phyloP scores from a whole-genome alignment of 805 yeast species.

The Saturnispora serradocipensis region DNA sequence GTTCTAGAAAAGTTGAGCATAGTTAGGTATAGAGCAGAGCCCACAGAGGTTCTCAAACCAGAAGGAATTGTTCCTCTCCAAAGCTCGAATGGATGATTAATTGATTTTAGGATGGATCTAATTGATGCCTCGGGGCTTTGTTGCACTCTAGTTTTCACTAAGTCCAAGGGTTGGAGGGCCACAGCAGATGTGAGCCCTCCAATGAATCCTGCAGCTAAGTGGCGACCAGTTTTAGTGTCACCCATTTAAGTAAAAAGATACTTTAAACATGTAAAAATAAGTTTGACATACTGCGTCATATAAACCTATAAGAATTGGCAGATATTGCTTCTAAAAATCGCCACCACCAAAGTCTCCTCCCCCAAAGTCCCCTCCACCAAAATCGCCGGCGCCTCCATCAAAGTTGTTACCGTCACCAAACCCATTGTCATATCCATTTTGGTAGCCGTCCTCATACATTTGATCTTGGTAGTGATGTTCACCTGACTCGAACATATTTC shows the following conservation, averaged over 20 bases:
- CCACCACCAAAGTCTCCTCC: slow-evolving; percentile 14
- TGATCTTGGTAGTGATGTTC: slow-evolving; percentile 5
- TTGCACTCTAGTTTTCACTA: slow-evolving; percentile 81
- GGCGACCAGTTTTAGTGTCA: slow-evolving; percentile 30
- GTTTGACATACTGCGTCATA: not conserved
- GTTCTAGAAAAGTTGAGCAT: slow-evolving; percentile 56
- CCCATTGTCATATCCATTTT: not conserved
- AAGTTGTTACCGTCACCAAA: slow-evolving; percentile 9
- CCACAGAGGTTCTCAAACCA: slow-evolving; percentile 80
- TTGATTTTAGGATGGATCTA: slow-evolving; percentile 28
- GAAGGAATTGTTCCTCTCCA: slow-evolving; percentile 97
- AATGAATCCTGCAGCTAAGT: slow-evolving; percentile 68
- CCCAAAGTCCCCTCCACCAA: slow-evolving; percentile 12
- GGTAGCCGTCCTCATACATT: not conserved
- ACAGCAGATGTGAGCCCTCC: slow-evolving; percentile 82
- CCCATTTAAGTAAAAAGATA: not conserved
- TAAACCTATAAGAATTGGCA: not conserved
- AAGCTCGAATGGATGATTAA: slow-evolving; percentile 39
- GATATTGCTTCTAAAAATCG: not conserved
- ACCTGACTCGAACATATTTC: slow-evolving; percentile 8
- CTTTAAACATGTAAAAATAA: not conserved
- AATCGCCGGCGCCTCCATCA: slow-evolving; percentile 17
- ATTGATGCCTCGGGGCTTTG: slow-evolving; percentile 35
- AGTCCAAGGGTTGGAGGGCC: slow-evolving; percentile 78
- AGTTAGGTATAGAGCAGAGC: slow-evolving; percentile 80